Evolutionary conservation across 805 yeast species (phyloP), one percentile per base, ranked within the genome.

Genomic region (Myxozyma vanderwaltii): DNA sequence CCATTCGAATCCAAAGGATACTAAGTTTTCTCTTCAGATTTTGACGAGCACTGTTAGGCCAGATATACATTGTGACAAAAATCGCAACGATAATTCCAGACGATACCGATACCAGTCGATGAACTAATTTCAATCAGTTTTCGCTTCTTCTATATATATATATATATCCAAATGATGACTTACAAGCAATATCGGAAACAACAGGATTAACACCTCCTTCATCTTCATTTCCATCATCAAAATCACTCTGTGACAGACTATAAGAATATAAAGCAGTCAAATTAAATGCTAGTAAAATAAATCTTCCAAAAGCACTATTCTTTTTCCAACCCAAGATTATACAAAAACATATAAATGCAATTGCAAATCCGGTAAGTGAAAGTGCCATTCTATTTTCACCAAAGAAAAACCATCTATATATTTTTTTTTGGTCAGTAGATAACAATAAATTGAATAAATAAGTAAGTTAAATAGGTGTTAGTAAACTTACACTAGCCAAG

Each of bases 71-170:
- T 0, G 92, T 85, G 72, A 89, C 81, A 1, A 82, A 69, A 17
- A 89, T 75, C 0, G 96, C 94, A 89, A 92, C 88, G 0, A 85
- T 57, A 2, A 88, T 84, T 38, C 96, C 96, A 38, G 82, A 71
- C 4, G 84, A 76, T 6, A 89, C 95, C 0, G 92, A 83, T 1
- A 85, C 73, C 62, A 86, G 85, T 56, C 96, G 77, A 71, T 89
- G 96, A 68, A 86, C 63, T 59, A 24, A 15, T 3, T 7, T 1
- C 3, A 23, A 54, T 39, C 21, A 24, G 8, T 4, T 26, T 21
- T 24, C 6, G 5, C 10, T 8, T 13, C 15, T 1, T 13, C 19
- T 6, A 23, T 29, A 36, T 21, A 19, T 15, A n/a, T 13, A 31
- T 1, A 13, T 4, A 40, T 17, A n/a, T 3, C 10, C 24, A 12